Evolutionary conservation across 2,329 filamentous ascomycete genomes (phyloP), one percentile per base, ranked within the genome.

Genomic region (Arthroderma sp.): DNA sequence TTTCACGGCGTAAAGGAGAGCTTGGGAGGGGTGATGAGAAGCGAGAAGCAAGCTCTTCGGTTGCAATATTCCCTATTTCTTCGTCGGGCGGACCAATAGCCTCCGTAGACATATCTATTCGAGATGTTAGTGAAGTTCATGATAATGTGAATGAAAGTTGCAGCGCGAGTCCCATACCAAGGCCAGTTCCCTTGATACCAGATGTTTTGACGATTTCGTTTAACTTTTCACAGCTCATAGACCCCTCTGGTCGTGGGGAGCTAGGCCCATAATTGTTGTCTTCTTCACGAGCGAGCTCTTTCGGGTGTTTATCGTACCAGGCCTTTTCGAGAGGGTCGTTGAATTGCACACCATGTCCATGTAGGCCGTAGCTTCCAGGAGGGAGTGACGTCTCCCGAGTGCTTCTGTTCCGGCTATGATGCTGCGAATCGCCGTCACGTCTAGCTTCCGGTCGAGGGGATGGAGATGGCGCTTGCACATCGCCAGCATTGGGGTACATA

Each of bases 401-500:
- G 61, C 86, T 93, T 48, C 75, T 78, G 65, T 77, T 86, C 50
- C 86, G 80, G 43, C 73, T 69, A 58, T 88, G 83, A 49, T 63
- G 59, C 59, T 71, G 58, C 8, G 59, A 58, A 51, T 77, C 71
- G 46, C 71, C 70, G 58, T 70, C 39, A 47, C 47, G 29, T 32
- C 66, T 55, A 36, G 61, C 50, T 46, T 58, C 42, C 50, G 48
- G 51, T 40, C 68, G 60, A 6, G 80, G 82, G 2, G 79, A 76
- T 1, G 88, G 87, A 2, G 88, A 91, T 2, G 91, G 91, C 9
- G 91, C 91, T 67, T 98, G 91, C 6, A 96, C 91, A 60, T 96
- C 89, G 50, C 91, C 91, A 37, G 91, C 85, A 60, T 91, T 78
- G 43, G 82, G 83, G 59, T 91, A 83, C 85, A 98, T 91, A 41